Evolutionary conservation across 805 yeast species (phyloP), one percentile per base, ranked within the genome.

Genomic region (Spathaspora sp.): DNA sequence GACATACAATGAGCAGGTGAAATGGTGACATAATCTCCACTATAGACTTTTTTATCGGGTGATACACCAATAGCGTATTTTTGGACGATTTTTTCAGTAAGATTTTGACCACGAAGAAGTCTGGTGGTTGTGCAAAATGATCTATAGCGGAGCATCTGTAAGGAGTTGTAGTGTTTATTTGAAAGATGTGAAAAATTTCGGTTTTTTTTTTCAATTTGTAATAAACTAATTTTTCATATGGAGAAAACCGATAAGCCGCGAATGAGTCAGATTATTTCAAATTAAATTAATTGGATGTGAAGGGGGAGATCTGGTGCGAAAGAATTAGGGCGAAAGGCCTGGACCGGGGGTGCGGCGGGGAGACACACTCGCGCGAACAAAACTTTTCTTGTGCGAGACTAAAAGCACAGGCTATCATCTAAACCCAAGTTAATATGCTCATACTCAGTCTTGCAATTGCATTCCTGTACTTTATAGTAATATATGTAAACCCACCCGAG

Each of bases 1-100:
- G 98, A 90, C 99, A 94, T 94, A 69, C 97, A 96, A 73, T 94
- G 96, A 2, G 96, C 93, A 3, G 99, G 99, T 62, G 76, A 80
- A 65, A 94, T 93, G 1, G 97, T 83, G 48, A 96, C 98, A 71
- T 92, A 94, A 73, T 94, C 99, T 12, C 98, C 99, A 46, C 89
- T 78, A 60, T 77, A 84, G 38, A 94, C 97, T 50, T 75, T 65
- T 66, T 94, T 93, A 29, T 82, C 85, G n/a, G 44, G 89, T 8
- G 54, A 38, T 20, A 51, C 68, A 3, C 93, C 96, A 10, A 92
- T 96, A 2, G 98, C 96, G 66, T 89, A 93, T 62, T 81, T 82
- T 67, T 94, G 99, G 10, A 91, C 97, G 54, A 96, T 90, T 72
- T 94, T 94, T 72, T 94, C 99, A 20, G 97, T 92, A 61, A 93